A percentile compares a stretch with the other conserved stretches of the same genome.
These are phyloP conservation scores for Fusarium sp. DNA, from an alignment of 2,329 filamentous ascomycete genomes.

Conservation along the genomic window DNA sequence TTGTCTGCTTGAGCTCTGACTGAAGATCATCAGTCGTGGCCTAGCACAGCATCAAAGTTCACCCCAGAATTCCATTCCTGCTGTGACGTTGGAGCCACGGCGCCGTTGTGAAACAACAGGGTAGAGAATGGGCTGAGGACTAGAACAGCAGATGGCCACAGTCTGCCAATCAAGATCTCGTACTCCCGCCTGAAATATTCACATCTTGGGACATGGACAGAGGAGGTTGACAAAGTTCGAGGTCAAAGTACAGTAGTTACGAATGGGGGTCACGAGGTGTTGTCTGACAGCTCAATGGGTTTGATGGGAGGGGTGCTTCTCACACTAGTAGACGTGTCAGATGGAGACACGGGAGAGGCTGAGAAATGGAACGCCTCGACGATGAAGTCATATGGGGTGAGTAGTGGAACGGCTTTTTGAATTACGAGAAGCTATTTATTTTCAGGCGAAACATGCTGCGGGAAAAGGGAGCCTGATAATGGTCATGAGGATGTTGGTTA, in stretches of 20 bases:
- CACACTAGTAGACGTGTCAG: slow-evolving; percentile 31
- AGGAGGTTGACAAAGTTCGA: slow-evolving; percentile 20
- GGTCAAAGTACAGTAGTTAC: slow-evolving; percentile 5
- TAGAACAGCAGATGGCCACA: slow-evolving; percentile 4
- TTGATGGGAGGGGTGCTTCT: slow-evolving; percentile 7
- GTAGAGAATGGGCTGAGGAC: slow-evolving; percentile 7
- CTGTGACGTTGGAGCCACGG: slow-evolving; percentile 15
- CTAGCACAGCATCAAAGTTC: not conserved
- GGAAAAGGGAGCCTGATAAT: not conserved
- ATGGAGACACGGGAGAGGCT: slow-evolving; percentile 38
- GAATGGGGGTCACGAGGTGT: slow-evolving; percentile 34
- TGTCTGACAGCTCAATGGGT: slow-evolving; percentile 26
- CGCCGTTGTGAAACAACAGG: slow-evolving; percentile 8
- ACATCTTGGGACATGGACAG: not conserved
- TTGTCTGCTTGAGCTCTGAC: slow-evolving; percentile 1
- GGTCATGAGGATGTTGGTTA: slow-evolving; percentile 10
- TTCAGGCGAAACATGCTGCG: slow-evolving; percentile 2
- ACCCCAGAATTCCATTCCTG: slow-evolving; percentile 3
- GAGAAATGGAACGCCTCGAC: slow-evolving; percentile 23
- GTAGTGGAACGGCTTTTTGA: slow-evolving; percentile 29
- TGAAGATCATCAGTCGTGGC: slow-evolving; percentile 2
- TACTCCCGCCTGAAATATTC: slow-evolving; percentile 2
- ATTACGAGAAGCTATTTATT: slow-evolving; percentile 1
- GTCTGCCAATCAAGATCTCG: slow-evolving; percentile 20
- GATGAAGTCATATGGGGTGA: slow-evolving; percentile 36